Conservation (phyloP, 176 grass and related monocot species). For the Urochloa ruziziensis region DNA sequence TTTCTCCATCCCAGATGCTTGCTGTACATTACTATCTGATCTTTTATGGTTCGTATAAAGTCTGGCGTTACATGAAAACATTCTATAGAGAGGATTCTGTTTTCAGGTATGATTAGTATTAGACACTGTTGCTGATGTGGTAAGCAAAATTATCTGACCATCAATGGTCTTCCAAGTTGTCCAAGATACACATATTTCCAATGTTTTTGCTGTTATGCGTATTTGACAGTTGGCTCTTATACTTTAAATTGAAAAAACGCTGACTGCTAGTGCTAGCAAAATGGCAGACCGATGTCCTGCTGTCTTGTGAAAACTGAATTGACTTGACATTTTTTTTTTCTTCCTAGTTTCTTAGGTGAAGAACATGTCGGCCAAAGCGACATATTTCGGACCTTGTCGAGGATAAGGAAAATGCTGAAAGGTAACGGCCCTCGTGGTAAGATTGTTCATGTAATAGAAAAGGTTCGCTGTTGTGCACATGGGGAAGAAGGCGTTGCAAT, state of each 20-base stretch:
- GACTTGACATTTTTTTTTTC: conserved; percentile 15
- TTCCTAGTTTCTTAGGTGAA: conserved; percentile 56
- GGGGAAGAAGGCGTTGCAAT: conserved; percentile 54
- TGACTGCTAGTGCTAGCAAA: neutral
- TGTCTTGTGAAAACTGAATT: neutral
- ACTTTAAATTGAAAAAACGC: neutral
- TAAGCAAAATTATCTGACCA: neutral
- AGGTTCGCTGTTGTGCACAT: conserved; percentile 47
- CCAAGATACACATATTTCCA: neutral
- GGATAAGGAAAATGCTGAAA: conserved; percentile 60
- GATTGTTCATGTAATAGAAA: conserved; percentile 70
- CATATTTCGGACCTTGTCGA: conserved; percentile 50
- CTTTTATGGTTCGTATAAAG: conserved; percentile 54
- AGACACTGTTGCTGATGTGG: neutral
- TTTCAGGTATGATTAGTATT: conserved; percentile 46
- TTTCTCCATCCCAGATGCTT: conserved; percentile 52
- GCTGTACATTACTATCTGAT: conserved; percentile 72
- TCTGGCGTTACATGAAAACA: conserved; percentile 57
- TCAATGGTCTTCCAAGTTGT: neutral
- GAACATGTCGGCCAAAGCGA: conserved; percentile 36
- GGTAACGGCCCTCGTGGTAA: conserved; percentile 40
- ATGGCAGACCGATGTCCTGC: neutral
- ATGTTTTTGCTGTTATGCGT: neutral
- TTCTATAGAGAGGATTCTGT: conserved; percentile 61
- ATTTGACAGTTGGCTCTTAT: neutral